A percentile compares a stretch with the other conserved stretches of the same genome.
Conservation (phyloP, 164 flowering plant genomes). For the Aristolochia contorta region DNA sequence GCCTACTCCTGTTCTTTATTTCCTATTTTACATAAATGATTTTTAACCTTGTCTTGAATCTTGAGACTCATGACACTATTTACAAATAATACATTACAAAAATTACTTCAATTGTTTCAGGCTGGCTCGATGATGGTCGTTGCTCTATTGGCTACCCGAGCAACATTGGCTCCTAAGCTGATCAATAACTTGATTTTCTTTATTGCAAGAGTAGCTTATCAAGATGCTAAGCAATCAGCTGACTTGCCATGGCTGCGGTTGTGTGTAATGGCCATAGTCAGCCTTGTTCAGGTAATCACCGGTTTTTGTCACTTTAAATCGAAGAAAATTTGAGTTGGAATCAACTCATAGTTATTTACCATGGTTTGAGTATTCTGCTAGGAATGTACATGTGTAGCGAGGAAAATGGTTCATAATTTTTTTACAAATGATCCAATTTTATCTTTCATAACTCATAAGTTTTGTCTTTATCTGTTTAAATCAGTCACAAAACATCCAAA, state of each 20-base stretch:
- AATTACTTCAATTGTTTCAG: conserved; percentile 23
- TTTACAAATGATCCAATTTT: background rate
- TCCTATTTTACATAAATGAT: too few species aligned
- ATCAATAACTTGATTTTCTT: conserved; percentile 44
- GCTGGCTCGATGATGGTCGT: conserved; percentile 91
- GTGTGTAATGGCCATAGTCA: conserved; percentile 59
- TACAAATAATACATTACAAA: too few species aligned
- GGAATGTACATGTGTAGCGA: background rate
- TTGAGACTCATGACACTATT: too few species aligned
- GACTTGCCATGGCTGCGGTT: conserved; percentile 58
- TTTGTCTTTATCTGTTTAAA: background rate
- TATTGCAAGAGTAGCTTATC: conserved; percentile 45
- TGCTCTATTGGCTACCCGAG: conserved; percentile 54
- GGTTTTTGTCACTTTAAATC: background rate
- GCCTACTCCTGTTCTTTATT: too few species aligned
- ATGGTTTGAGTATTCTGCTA: background rate
- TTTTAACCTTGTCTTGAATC: too few species aligned
- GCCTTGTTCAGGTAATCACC: conserved; percentile 64
- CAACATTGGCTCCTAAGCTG: conserved; percentile 40
- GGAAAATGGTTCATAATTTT: background rate
- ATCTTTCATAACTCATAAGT: background rate
- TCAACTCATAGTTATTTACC: too few species aligned
- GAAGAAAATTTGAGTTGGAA: too few species aligned
- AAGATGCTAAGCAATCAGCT: conserved; percentile 41
- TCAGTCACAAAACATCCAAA: background rate